phyloP scores from a whole-genome alignment of 768 basidiomycete genomes.

The Lepiota subincarnata region DNA sequence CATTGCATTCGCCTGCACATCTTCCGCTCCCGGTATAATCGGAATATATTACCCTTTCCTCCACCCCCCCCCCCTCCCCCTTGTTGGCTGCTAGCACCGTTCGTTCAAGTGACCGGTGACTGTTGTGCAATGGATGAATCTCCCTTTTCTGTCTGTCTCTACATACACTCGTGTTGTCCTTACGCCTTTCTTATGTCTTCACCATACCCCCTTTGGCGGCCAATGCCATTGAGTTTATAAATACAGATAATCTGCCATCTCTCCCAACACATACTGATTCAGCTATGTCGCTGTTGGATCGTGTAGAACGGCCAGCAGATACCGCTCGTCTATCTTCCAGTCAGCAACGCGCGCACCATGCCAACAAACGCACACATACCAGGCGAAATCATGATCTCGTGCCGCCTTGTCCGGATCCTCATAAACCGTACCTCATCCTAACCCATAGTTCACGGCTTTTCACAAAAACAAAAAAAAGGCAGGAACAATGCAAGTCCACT shows the following conservation, averaged over 20 bases:
- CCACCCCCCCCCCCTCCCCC: neutral
- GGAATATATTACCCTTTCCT: neutral
- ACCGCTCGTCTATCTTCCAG: conserved; percentile 60
- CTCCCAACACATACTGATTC: neutral
- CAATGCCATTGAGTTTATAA: conserved; percentile 5
- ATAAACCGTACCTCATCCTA: conserved; percentile 88
- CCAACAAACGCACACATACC: conserved; percentile 41
- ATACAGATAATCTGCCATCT: conserved; percentile 1
- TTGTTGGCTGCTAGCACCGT: neutral
- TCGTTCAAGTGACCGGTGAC: neutral
- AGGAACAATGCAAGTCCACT: conserved; percentile 20
- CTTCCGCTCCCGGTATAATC: neutral
- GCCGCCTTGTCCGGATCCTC: conserved; percentile 85
- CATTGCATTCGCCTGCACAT: conserved; percentile 1
- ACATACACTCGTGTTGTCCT: conserved; percentile 11
- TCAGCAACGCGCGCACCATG: neutral
- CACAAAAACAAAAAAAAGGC: neutral
- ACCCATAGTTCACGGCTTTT: neutral
- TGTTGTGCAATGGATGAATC: conserved; percentile 3
- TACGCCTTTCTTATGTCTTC: conserved; percentile 5
- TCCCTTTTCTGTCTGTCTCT: conserved; percentile 2
- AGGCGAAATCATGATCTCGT: conserved; percentile 93
- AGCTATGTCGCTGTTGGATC: conserved; percentile 41
- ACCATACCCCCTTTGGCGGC: conserved; percentile 12
- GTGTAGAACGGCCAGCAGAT: conserved; percentile 79